Evolutionary conservation across 2,329 filamentous ascomycete species (phyloP), one percentile per base, ranked within the genome.

Genomic region (Alternaria panax): DNA sequence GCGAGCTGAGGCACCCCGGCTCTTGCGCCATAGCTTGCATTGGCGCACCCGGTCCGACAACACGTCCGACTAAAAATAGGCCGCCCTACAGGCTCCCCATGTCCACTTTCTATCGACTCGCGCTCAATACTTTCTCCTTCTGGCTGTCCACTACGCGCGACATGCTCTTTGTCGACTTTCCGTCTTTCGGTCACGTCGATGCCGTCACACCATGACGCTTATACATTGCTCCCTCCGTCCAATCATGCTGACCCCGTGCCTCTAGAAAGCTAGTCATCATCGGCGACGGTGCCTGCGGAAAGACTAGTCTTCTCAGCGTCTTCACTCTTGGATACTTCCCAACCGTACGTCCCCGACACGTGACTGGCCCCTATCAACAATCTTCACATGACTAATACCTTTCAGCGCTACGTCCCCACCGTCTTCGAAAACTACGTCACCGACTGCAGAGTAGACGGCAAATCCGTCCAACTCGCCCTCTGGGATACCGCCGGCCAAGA

Each of bases 401-500:
- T 42, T 25, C 66, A 78, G 76, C 76, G 76, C 61, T 78, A 78
- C 60, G 76, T 78, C 34, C 95, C 95, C 1, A 99, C 95, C 46
- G 95, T 99, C 36, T 99, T 99, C 80, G 95, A 99, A 78, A 99
- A 99, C 82, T 99, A 99, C 75, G 95, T 99, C 66, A 99, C 95
- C 70, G 95, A 99, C 82, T 99, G 95, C 81, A 87, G 94, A 82
- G 95, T 99, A 61, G 95, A 99, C 78, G 95, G 95, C 74, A 97
- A 97, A 79, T 97, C 92, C n/a, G 95, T 99, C 38, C 95, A 99
- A 82, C 86, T 99, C 65, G 95, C 95, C 51, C 84, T 99, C 72
- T 99, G 95, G 95, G 95, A 99, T 88, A 99, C 95, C n/a, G 95
- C 95, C 51, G 95, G 95, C 61, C 95, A 99, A 80, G 95, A 99